A percentile compares a stretch with the other conserved stretches of the same genome.
Conservation (phyloP, 352 stramenopile species). For the Poterioochromonas sp. region DNA sequence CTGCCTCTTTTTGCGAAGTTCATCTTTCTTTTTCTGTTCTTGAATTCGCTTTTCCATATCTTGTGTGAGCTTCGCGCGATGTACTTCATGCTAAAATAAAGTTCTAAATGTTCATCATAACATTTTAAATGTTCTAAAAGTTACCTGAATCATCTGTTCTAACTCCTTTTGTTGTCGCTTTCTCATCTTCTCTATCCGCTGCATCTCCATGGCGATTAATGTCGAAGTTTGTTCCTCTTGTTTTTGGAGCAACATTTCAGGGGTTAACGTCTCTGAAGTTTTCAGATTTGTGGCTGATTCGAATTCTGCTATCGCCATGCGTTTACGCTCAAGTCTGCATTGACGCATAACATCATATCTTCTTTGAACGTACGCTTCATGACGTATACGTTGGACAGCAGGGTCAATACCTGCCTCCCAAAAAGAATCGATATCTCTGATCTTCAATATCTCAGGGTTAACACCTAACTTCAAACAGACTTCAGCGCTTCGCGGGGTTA, state of each 20-base stretch:
- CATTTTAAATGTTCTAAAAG: not conserved
- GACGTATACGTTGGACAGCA: constrained; percentile 22
- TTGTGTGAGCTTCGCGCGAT: constrained; percentile 22
- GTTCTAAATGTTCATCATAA: not conserved
- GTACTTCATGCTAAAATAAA: not conserved
- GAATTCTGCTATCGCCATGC: constrained; percentile 50
- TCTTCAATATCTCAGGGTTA: constrained; percentile 21
- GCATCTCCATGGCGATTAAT: constrained; percentile 58
- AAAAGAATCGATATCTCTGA: constrained; percentile 30
- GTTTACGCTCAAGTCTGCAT: constrained; percentile 41
- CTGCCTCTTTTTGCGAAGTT: not conserved
- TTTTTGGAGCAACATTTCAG: constrained; percentile 30
- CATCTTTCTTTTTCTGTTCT: constrained; percentile 51
- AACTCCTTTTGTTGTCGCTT: constrained; percentile 60
- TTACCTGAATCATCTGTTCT: not conserved
- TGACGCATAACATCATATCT: constrained; percentile 8
- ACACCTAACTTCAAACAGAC: constrained; percentile 29
- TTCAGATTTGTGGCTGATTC: constrained; percentile 39
- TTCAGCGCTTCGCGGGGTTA: constrained; percentile 17
- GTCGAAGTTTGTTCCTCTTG: constrained; percentile 32
- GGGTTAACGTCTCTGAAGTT: constrained; percentile 32
- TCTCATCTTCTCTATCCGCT: constrained; percentile 62
- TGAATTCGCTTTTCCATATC: constrained; percentile 30
- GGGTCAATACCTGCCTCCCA: constrained; percentile 23
- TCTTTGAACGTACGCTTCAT: constrained; percentile 25